Base-by-base conservation (phyloP, 2,329 filamentous ascomycete genomes). In the Cladosporium sp. region DNA sequence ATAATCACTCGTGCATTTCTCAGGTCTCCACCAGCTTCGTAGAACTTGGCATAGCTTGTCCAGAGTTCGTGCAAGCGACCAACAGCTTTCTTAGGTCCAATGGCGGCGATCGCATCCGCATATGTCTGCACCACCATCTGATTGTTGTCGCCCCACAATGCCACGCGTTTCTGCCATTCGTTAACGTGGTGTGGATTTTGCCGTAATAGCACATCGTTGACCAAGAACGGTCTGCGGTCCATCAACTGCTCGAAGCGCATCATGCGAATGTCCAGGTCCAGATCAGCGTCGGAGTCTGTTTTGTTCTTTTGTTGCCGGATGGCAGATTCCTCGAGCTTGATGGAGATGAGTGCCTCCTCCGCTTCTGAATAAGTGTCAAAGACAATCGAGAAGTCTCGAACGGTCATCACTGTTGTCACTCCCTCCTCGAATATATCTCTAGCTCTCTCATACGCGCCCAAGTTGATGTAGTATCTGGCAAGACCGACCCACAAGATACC, bases 291-390 rank as follows among this genome's bases (percentile, higher is more conserved):
- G 69, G 94, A 88, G 73, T 98, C 90, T 1, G 89, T 78, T 53
- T 88, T 84, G 13, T 90, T 91, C 73, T 93, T 91, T 61, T 92
- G 89, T n/a, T 92, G 88, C 51, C 93, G 89, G 58, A 82, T 80
- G 7, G 92, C 90, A 1, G 93, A 93, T 63, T 91, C 86, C 72
- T 98, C 93, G 89, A 99, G 96, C 71, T 98, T 83, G 57, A 89
- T 89, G 16, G 91, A 90, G 69, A 98, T 97, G 70, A 98, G 90
- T 0, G 93, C 94, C 79, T 99, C 96, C 77, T 99, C 95, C 68
- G 97, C 97, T 78, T 99, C 95, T 34, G 91, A 89, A 74, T 98
- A 99, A 0, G 93, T 91, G 78, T 99, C 95, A 72, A 99, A 99
- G 54, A 98, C 90, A 64, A 98, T 86, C 0, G 93, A 96, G 75